These are phyloP conservation scores for Stachybotrys chlorohalonatus DNA, from an alignment of 2,329 filamentous ascomycete species.

Conservation along the genomic window DNA sequence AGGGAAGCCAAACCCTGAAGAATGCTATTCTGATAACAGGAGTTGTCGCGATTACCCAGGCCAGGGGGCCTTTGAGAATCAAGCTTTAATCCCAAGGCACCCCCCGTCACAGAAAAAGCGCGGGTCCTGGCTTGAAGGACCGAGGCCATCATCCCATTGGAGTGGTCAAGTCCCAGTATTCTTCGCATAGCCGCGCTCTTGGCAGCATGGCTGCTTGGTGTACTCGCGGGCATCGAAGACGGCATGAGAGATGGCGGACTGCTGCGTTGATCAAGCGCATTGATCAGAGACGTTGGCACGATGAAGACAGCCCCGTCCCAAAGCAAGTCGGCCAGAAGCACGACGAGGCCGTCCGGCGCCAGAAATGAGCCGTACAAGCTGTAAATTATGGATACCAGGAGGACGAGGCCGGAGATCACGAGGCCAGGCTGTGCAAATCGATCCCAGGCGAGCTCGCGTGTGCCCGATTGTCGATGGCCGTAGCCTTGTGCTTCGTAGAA, in stretches of 20 bases:
- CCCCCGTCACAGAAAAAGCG: slow-evolving; percentile 43
- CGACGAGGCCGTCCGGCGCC: slow-evolving; percentile 16
- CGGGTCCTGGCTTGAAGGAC: slow-evolving; percentile 50
- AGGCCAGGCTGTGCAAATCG: slow-evolving; percentile 24
- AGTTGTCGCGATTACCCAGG: slow-evolving; percentile 87
- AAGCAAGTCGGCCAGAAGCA: slow-evolving; percentile 30
- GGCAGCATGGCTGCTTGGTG: slow-evolving; percentile 36
- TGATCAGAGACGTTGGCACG: slow-evolving; percentile 47
- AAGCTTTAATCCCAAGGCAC: slow-evolving; percentile 27
- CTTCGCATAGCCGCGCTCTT: slow-evolving; percentile 59
- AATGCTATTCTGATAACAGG: slow-evolving; percentile 95
- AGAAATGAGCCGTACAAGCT: slow-evolving; percentile 23
- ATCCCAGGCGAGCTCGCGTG: slow-evolving; percentile 17
- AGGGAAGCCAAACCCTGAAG: slow-evolving; percentile 78
- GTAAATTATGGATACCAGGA: slow-evolving; percentile 23
- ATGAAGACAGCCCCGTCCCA: slow-evolving; percentile 54
- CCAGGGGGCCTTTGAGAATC: slow-evolving; percentile 48
- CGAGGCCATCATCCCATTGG: slow-evolving; percentile 43
- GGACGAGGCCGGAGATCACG: slow-evolving; percentile 22
- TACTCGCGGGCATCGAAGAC: slow-evolving; percentile 21
- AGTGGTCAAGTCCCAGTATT: slow-evolving; percentile 49
- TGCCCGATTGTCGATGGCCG: slow-evolving; percentile 20
- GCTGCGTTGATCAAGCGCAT: slow-evolving; percentile 47
- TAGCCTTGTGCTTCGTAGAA: slow-evolving; percentile 26
- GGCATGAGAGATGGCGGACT: slow-evolving; percentile 33